A percentile compares a stretch with the other conserved stretches of the same genome.
These are phyloP conservation scores for Annulohypoxylon nitens DNA, from an alignment of 495 filamentous ascomycete genomes.

Conservation along the genomic window DNA sequence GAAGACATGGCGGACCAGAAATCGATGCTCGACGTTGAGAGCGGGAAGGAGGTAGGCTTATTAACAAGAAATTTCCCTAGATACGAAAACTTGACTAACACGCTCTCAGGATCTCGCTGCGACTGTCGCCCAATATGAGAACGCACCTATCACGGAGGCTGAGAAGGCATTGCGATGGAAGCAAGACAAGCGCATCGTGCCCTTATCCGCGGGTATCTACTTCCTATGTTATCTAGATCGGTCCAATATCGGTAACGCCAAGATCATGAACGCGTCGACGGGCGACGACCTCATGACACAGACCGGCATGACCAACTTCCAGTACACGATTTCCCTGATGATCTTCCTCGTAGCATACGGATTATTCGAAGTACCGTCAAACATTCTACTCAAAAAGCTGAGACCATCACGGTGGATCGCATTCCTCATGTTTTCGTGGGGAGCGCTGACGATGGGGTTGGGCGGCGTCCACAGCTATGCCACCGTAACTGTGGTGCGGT, in stretches of 20 bases:
- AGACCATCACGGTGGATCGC: slow-evolving; percentile 67
- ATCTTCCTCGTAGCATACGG: slow-evolving; percentile 62
- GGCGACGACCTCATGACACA: slow-evolving; percentile 70
- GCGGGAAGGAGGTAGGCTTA: slow-evolving; percentile 35
- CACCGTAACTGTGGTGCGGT: slow-evolving; percentile 63
- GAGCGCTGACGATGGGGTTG: slow-evolving; percentile 65
- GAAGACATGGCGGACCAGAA: slow-evolving; percentile 33
- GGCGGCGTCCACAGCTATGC: slow-evolving; percentile 65
- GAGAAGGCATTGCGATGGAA: slow-evolving; percentile 66
- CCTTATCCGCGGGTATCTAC: slow-evolving; percentile 65
- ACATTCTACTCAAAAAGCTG: slow-evolving; percentile 79
- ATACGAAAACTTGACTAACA: not conserved
- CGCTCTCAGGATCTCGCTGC: slow-evolving; percentile 23
- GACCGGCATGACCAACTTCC: slow-evolving; percentile 69
- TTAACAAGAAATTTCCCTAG: not conserved
- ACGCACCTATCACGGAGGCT: slow-evolving; percentile 45
- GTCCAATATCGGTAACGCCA: slow-evolving; percentile 57
- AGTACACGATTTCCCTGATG: slow-evolving; percentile 77
- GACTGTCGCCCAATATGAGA: slow-evolving; percentile 32
- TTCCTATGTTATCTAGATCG: slow-evolving; percentile 67
- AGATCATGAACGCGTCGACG: slow-evolving; percentile 59
- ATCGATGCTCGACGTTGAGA: slow-evolving; percentile 32
- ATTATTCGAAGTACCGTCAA: slow-evolving; percentile 69
- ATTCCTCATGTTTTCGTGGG: slow-evolving; percentile 70
- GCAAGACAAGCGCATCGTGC: slow-evolving; percentile 69